A percentile compares a stretch with the other conserved stretches of the same genome.
Conservation (phyloP, 1,284 basidiomycete species). For the Kalmanozyma brasiliensis region DNA sequence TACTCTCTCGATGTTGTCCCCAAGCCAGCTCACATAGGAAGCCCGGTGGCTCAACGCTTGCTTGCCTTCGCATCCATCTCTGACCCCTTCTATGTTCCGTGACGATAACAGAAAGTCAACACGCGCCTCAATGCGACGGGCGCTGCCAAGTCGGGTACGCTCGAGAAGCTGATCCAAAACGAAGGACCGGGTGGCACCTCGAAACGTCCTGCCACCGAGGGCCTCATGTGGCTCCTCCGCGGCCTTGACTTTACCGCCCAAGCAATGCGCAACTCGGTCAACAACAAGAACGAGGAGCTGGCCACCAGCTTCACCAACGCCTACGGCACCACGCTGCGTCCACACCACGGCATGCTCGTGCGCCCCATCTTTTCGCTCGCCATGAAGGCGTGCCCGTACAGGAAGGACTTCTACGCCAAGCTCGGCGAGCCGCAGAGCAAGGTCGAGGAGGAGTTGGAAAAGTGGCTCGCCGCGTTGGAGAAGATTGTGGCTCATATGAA, state of each 20-base stretch:
- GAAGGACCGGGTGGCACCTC: conserved; percentile 81
- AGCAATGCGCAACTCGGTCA: conserved; percentile 80
- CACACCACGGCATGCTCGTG: conserved; percentile 88
- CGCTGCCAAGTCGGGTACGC: conserved; percentile 75
- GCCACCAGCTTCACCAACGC: conserved; percentile 80
- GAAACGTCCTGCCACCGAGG: conserved; percentile 87
- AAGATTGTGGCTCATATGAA: conserved; percentile 78
- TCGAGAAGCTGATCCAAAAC: conserved; percentile 84
- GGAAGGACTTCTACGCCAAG: conserved; percentile 87
- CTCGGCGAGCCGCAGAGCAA: conserved; percentile 79
- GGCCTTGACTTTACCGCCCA: conserved; percentile 91
- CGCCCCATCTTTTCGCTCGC: conserved; percentile 88
- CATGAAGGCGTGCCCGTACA: conserved; percentile 96
- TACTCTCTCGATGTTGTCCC: neutral
- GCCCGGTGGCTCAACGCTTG: too few relatives aligned
- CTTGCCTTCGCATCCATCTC: too few relatives aligned
- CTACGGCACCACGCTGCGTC: conserved; percentile 84
- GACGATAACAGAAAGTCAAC: conserved; percentile 72
- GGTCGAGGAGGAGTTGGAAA: conserved; percentile 77
- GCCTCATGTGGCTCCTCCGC: conserved; percentile 89
- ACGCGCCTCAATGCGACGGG: conserved; percentile 77
- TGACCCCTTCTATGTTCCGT: neutral
- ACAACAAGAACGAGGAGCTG: conserved; percentile 79
- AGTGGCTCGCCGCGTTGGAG: conserved; percentile 82
- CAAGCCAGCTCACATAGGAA: too few relatives aligned